These are phyloP conservation scores for Flaveria brownii DNA, from an alignment of 129 eudicot genomes.

Conservation along the genomic window DNA sequence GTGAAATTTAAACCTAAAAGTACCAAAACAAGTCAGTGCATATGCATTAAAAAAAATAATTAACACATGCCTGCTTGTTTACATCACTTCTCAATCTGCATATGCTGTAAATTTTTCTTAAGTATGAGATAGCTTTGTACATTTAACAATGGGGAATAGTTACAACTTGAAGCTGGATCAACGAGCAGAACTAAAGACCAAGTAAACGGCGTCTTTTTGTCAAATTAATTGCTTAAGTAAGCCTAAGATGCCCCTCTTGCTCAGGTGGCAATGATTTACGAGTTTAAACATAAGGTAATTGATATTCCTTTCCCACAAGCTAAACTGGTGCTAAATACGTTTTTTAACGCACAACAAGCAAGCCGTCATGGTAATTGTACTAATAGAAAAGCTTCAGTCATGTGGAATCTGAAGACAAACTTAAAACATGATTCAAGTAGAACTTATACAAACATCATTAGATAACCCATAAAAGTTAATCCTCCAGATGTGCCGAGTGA, in stretches of 20 bases:
- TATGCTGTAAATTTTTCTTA: not conserved
- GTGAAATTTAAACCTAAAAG: not conserved
- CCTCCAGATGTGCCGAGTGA: too few relatives aligned
- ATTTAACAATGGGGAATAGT: too few relatives aligned
- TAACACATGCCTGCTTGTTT: not conserved
- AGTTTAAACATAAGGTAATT: not conserved
- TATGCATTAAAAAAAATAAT: not conserved
- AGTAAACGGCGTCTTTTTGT: not conserved
- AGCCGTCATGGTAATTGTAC: not conserved
- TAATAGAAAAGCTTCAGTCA: not conserved
- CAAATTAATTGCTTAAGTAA: not conserved
- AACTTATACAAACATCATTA: conserved; percentile 1
- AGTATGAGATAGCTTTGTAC: not conserved
- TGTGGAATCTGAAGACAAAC: not conserved
- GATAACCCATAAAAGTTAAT: not conserved
- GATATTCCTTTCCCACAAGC: not conserved
- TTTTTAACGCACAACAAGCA: not conserved
- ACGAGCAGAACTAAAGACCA: not conserved
- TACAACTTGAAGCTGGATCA: not conserved
- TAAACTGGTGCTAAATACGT: not conserved
- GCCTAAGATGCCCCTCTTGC: not conserved
- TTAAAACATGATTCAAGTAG: not conserved
- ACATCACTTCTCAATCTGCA: not conserved
- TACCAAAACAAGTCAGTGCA: not conserved
- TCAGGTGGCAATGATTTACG: not conserved